A percentile compares a stretch with the other conserved stretches of the same genome.
These are phyloP conservation scores for Curvularia sp. DNA, from an alignment of 2,329 filamentous ascomycete genomes.

Conservation along the genomic window DNA sequence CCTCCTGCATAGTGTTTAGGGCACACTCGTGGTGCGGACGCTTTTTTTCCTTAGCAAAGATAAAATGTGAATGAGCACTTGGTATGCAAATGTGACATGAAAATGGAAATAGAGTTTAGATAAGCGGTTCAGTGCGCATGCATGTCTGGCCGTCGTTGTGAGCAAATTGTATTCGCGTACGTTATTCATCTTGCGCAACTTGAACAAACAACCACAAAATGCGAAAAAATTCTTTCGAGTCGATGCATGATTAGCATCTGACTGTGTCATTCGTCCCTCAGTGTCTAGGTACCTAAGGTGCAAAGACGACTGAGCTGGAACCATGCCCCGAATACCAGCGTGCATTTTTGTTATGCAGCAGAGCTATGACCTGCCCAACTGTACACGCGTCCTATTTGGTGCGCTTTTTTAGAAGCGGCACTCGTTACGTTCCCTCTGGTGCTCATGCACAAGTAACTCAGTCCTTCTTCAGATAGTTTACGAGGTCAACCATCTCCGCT, in stretches of 20 bases:
- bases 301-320: background rate
- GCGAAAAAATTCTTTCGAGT: background rate
- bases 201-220: background rate
- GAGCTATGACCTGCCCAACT: background rate
- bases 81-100: background rate
- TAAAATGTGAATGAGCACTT: background rate
- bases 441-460: background rate
- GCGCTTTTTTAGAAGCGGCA: background rate
- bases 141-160: too few species aligned
- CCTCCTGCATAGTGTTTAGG: background rate
- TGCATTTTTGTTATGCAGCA: background rate
- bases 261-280: too few species aligned
- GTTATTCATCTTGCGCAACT: background rate
- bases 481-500: slow-evolving; percentile 48
- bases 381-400: background rate
- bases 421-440: background rate
- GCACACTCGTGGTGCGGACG: too few species aligned
- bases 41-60: background rate
- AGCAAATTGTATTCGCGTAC: background rate
- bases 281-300: too few species aligned
- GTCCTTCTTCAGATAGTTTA: slow-evolving; percentile 49
- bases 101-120: background rate
- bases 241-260: background rate
- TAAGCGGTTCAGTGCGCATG: background rate
- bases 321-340: background rate